A percentile compares a stretch with the other conserved stretches of the same genome.
Evolutionary conservation across 1,139 yeast genomes (phyloP).

Genomic region (Geotrichum bryndzae): DNA sequence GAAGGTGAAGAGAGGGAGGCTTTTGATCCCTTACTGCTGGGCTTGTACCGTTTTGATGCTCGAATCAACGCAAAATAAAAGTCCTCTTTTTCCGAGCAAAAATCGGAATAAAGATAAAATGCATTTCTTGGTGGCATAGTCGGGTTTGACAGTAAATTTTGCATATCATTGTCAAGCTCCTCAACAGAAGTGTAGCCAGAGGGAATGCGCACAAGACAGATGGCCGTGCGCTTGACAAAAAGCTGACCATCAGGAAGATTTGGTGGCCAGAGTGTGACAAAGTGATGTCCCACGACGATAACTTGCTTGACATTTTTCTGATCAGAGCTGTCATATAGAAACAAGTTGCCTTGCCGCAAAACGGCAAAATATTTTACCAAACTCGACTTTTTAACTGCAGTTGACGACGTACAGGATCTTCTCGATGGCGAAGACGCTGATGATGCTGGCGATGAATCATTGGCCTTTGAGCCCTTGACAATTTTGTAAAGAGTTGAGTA

Average conservation of each 20-base stretch:
- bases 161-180: slow-evolving; percentile 13
- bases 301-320: slow-evolving; percentile 70
- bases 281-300: slow-evolving; percentile 62
- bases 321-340: slow-evolving; percentile 66
- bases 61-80: slow-evolving; percentile 82
- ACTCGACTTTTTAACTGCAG: slow-evolving; percentile 22
- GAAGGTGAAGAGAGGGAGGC: slow-evolving; percentile 12
- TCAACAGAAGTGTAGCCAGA: slow-evolving; percentile 13
- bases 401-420: slow-evolving; percentile 6
- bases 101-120: slow-evolving; percentile 69
- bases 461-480: slow-evolving; percentile 38
- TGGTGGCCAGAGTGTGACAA: slow-evolving; percentile 86
- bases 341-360: slow-evolving; percentile 70
- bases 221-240: slow-evolving; percentile 73
- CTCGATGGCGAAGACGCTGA: slow-evolving; percentile 5
- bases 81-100: slow-evolving; percentile 79
- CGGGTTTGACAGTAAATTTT: slow-evolving; percentile 23
- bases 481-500: slow-evolving; percentile 56
- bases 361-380: slow-evolving; percentile 37
- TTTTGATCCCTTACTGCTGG: not conserved
- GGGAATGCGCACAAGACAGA: slow-evolving; percentile 45
- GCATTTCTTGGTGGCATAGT: slow-evolving; percentile 47
- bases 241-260: slow-evolving; percentile 63
- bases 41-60: slow-evolving; percentile 49
- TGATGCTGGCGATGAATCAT: slow-evolving; percentile 19